Base-by-base conservation (phyloP, 176 grass and related monocot species). In the Oryza glaberrima region DNA sequence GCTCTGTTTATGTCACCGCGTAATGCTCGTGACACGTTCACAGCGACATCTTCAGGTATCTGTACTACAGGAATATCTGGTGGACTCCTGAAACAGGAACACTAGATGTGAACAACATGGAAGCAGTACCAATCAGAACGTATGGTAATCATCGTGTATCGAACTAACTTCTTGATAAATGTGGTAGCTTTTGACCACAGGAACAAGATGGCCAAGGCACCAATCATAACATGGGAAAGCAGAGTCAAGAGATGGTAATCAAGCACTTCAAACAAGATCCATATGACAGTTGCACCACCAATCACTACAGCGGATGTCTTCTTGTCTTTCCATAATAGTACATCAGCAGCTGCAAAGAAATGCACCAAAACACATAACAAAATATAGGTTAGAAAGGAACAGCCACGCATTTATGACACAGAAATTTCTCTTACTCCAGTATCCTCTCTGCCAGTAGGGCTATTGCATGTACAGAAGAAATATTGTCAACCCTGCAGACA, bases 301-400 rank as follows among this genome's bases (percentile, higher is more conserved):
- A 98, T 88, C 73, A 93, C 87, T 61, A 81, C 85, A 35, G 88
- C 72, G 51, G 96, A 89, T 14, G 83, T 94, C 40, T 98, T 98
- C 89, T 95, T 98, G 91, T 98, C 85, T 81, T 89, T 95, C 96
- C 96, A 98, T 82, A 98, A 60, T 9, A 98, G 89, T 20, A 98
- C 85, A 28, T 98, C 91, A 70, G 96, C 96, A 91, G 93, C 96
- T 98, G 89, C 87, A 79, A 16, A 83, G 20, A 54, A 81, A 11
- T 64, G 68, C 6, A 75, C 69, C 19, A 41, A 43, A 78, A 81
- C 23, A 56, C 54, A 58, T 9, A 32, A 22, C 36, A 69, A 8
- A 20, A 79, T 6, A 77, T 20, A 12, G 60, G 77, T 49, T 15
- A 64, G 54, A 77, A 76, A 28, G 6, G 36, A 17, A 52, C 5